Evolutionary conservation across 345 rosid species (phyloP).

Genomic region (Carallia pectinifolia): DNA sequence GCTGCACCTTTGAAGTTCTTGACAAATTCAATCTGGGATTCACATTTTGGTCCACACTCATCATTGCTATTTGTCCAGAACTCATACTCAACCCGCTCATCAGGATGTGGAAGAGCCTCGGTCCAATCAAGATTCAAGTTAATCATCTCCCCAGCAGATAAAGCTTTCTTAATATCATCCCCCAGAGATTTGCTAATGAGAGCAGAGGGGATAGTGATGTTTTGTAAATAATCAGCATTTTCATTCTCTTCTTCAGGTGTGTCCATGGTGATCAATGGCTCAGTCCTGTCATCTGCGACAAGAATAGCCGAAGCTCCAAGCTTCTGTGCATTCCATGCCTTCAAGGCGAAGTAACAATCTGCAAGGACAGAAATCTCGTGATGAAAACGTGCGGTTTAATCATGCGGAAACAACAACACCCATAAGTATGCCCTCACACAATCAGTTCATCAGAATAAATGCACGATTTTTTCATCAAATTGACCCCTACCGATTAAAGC

Average conservation of each 20-base stretch:
- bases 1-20: conserved; percentile 65
- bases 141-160: conserved; percentile 44
- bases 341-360: conserved; percentile 60
- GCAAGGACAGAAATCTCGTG: conserved; percentile 11
- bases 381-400: not conserved
- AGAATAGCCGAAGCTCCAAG: conserved; percentile 66
- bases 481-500: too few species aligned
- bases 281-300: conserved; percentile 46
- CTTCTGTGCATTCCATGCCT: conserved; percentile 71
- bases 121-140: conserved; percentile 65
- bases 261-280: conserved; percentile 65
- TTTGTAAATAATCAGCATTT: conserved; percentile 40
- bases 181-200: conserved; percentile 53
- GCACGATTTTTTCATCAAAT: too few species aligned
- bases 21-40: conserved; percentile 55
- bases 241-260: conserved; percentile 44
- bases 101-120: conserved; percentile 75
- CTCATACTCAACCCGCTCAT: conserved; percentile 72
- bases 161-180: conserved; percentile 52
- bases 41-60: conserved; percentile 66
- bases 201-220: conserved; percentile 65
- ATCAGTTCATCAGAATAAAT: too few species aligned
- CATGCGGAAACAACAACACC: not conserved
- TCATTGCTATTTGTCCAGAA: conserved; percentile 73
- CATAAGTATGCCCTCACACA: not conserved